Base-by-base conservation (phyloP, 306 rosid species). In the Dryas drummondii region DNA sequence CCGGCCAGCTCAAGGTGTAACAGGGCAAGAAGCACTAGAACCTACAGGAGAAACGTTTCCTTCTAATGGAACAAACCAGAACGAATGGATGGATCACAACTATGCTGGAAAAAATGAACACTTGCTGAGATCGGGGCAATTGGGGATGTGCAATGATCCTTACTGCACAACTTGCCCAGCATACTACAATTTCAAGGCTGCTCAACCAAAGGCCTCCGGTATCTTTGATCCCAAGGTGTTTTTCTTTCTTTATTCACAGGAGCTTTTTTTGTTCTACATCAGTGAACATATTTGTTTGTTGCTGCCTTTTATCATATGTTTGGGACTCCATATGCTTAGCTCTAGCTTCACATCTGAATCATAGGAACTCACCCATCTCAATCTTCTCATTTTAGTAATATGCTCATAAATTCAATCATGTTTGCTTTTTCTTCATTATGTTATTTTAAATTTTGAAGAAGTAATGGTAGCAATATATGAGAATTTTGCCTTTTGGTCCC, bases 111-210 rank as follows among this genome's bases (percentile, higher is more conserved):
- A 75, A 68, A 91, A 89, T 68, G 96, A 91, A 64, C 94, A 89
- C 68, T 86, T 93, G 68, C 75, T 91, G 77, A 89, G 88, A 83
- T 93, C 98, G 68, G 98, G 98, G 59, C 97, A 86, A 74, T 71
- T 93, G 80, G 98, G 98, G 66, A 78, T 87, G 94, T 93, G 98
- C 78, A 87, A 84, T 79, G 98, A 93, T 83, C 98, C 98, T 75
- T 93, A 84, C 74, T 93, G 98, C 78, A 91, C 96, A 19, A 88
- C 91, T 61, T 94, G 98, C 83, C 98, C 98, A 72, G 83, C 94
- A 68, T 83, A 76, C 77, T 79, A 82, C 86, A 75, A 80, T 74
- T 44, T 42, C 74, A 88, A 76, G 77, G 65, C 84, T 68, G 11
- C 86, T 73, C 88, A 79, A 66, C 87, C 63, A 62, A 88, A 80